Percentiles rank a stretch among this genome's conserved stretches.
Conservation (phyloP, 2,329 filamentous ascomycete species). For the Epichloe scottii region DNA sequence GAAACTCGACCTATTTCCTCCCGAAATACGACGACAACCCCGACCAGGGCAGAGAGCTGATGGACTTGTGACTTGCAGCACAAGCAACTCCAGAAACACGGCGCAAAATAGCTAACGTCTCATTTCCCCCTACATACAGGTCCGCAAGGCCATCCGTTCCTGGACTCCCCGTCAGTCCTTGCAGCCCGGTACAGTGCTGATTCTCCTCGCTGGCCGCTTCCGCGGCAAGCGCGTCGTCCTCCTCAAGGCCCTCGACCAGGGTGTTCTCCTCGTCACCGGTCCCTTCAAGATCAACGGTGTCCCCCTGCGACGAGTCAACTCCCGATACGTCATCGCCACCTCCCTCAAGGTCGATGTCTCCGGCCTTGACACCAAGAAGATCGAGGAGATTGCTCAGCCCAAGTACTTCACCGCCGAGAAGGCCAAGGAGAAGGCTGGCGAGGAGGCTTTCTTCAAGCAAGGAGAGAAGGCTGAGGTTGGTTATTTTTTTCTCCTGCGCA, state of each 20-base stretch:
- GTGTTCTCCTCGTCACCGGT: constrained; percentile 96
- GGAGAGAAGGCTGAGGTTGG: constrained; percentile 93
- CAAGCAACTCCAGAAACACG: background rate
- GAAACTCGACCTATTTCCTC: background rate
- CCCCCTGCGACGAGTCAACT: constrained; percentile 86
- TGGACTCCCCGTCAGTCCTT: constrained; percentile 81
- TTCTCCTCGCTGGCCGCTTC: constrained; percentile 98
- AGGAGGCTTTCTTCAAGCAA: constrained; percentile 99
- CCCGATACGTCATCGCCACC: constrained; percentile 87
- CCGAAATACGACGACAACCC: background rate
- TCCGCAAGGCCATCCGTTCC: constrained; percentile 85
- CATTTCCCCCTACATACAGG: constrained; percentile 38
- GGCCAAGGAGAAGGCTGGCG: constrained; percentile 83
- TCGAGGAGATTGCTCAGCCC: constrained; percentile 58
- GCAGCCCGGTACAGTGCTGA: constrained; percentile 89
- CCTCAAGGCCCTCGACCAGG: constrained; percentile 94
- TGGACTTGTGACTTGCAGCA: background rate
- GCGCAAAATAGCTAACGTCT: constrained; percentile 11
- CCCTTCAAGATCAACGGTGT: constrained; percentile 99
- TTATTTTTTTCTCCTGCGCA: background rate
- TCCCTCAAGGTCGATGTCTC: constrained; percentile 73
- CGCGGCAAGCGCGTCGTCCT: constrained; percentile 99
- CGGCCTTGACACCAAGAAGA: constrained; percentile 83
- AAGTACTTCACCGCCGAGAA: constrained; percentile 98
- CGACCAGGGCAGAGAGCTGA: constrained; percentile 1